These are phyloP conservation scores for Chaetomium sp. DNA, from an alignment of 2,329 filamentous ascomycete genomes.

Conservation along the genomic window DNA sequence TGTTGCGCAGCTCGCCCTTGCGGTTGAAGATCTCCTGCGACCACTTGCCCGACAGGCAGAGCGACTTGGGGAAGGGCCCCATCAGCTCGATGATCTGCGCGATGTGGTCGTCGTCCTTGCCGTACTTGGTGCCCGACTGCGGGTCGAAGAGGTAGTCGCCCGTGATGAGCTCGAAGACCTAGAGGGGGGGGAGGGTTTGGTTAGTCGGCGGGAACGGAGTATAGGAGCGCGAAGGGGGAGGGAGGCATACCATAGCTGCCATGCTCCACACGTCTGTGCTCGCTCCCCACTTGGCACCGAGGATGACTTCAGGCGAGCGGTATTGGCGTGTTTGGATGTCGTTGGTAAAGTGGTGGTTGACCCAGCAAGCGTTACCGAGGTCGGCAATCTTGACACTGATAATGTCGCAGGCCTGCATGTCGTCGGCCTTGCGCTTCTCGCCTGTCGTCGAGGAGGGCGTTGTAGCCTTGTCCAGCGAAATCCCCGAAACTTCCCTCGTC, in stretches of 20 bases:
- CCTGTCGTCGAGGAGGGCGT: conserved; percentile 52
- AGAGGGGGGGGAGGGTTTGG: conserved; percentile 6
- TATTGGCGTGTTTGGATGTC: conserved; percentile 99
- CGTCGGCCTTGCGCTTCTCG: conserved; percentile 65
- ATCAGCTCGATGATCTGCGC: conserved; percentile 98
- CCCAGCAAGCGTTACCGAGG: conserved; percentile 97
- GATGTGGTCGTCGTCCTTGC: conserved; percentile 99
- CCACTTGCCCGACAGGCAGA: conserved; percentile 94
- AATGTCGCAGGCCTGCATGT: conserved; percentile 63
- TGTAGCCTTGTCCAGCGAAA: conserved; percentile 78
- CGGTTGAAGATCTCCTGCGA: conserved; percentile 98
- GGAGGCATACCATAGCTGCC: conserved; percentile 84
- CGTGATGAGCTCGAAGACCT: conserved; percentile 97
- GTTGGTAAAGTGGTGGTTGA: conserved; percentile 98
- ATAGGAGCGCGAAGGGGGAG: conserved; percentile 1
- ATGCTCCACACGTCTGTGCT: conserved; percentile 99
- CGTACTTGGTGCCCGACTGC: conserved; percentile 97
- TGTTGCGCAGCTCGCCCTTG: conserved; percentile 95
- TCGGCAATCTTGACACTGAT: conserved; percentile 99
- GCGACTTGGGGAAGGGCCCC: conserved; percentile 86
- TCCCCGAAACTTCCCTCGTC: conserved; percentile 90
- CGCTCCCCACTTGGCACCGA: conserved; percentile 98
- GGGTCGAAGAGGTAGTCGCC: conserved; percentile 98
- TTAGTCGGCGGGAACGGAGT: conserved; percentile 11
- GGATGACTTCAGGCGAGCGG: conserved; percentile 92